These are phyloP conservation scores for Logfia minima DNA, from an alignment of 129 eudicot genomes.

Conservation along the genomic window DNA sequence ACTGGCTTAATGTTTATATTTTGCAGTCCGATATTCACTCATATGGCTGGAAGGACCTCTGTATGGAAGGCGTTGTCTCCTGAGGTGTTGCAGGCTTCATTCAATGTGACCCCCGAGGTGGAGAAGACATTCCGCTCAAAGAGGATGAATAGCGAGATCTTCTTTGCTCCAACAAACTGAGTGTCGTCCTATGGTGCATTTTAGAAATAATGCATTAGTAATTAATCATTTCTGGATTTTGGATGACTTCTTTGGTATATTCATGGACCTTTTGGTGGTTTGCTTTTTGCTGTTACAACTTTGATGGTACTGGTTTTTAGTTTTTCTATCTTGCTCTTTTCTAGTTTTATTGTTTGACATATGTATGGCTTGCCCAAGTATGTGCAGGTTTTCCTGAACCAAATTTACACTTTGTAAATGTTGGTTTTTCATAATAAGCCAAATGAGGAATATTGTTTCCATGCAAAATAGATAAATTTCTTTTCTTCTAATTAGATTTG, in stretches of 20 bases:
- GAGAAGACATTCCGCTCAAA: conserved; percentile 66
- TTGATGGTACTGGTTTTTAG: neutral
- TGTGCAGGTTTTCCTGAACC: no score
- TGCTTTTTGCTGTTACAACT: neutral
- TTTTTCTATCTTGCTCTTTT: neutral
- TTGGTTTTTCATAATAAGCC: no score
- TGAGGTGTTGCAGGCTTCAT: conserved; percentile 67
- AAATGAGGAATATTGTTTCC: no score
- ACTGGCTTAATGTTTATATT: neutral
- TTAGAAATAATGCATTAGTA: neutral
- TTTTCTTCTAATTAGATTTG: no score
- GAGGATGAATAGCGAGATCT: conserved; percentile 62
- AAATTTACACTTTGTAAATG: no score
- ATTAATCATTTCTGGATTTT: no score
- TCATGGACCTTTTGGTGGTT: neutral
- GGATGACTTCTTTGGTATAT: neutral
- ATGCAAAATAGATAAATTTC: no score
- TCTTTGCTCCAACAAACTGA: conserved; percentile 70
- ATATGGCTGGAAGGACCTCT: conserved; percentile 77
- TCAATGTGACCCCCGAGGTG: conserved; percentile 55
- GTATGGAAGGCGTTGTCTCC: conserved; percentile 71
- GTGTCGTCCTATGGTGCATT: neutral
- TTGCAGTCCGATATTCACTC: conserved; percentile 67
- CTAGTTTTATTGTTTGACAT: no score
- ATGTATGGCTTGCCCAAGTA: no score